Evolutionary conservation across 441 rosid genomes (phyloP).

Genomic region (Pelargonium fulgidum): DNA sequence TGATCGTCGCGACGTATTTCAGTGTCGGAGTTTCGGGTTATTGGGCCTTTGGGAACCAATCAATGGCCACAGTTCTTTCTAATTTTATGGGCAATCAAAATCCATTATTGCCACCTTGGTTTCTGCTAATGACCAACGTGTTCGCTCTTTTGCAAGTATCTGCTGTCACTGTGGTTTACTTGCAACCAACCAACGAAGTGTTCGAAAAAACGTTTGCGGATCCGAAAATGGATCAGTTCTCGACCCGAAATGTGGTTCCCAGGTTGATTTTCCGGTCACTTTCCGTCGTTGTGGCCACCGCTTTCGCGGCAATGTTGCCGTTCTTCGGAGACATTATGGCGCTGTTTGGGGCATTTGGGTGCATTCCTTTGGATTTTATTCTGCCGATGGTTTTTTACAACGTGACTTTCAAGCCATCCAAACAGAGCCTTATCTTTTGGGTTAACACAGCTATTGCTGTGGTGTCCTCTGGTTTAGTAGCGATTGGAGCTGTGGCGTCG

Average conservation of each 20-base stretch:
- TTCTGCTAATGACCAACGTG: conserved; percentile 39
- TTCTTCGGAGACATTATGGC: conserved; percentile 60
- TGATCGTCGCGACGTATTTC: conserved; percentile 32
- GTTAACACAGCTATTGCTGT: conserved; percentile 31
- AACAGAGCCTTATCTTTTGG: conserved; percentile 31
- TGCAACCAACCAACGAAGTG: conserved; percentile 50
- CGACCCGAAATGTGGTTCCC: conserved; percentile 37
- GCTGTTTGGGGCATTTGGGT: conserved; percentile 44
- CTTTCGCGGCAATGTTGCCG: conserved; percentile 45
- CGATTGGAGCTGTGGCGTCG: conserved; percentile 38
- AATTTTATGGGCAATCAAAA: conserved; percentile 40
- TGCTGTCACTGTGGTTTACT: conserved; percentile 41
- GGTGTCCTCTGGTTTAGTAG: conserved; percentile 28
- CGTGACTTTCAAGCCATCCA: conserved; percentile 42
- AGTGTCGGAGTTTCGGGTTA: conserved; percentile 49
- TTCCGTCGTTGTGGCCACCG: conserved; percentile 27
- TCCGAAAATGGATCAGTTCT: conserved; percentile 37
- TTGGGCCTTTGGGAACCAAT: conserved; percentile 50
- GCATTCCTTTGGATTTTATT: conserved; percentile 49
- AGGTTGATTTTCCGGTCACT: conserved; percentile 35
- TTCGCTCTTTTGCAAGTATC: conserved; percentile 38
- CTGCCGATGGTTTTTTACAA: conserved; percentile 43
- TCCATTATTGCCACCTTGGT: conserved; percentile 44
- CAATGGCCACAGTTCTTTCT: conserved; percentile 50
- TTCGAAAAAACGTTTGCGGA: conserved; percentile 39